Conservation (phyloP, 305 asterid genomes). For the Fraxinus paxiana region DNA sequence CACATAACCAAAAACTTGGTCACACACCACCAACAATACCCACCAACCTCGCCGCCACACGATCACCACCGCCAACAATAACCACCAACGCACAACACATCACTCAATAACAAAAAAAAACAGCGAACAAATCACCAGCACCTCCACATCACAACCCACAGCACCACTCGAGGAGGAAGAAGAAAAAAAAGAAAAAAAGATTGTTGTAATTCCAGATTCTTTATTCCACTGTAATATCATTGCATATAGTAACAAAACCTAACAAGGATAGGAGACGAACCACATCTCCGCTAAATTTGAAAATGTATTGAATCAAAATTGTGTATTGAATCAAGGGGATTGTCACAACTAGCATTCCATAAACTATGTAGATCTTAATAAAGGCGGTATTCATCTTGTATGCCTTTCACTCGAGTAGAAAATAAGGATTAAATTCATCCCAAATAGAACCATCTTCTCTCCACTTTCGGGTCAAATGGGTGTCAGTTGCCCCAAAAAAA, state of each 20-base stretch:
- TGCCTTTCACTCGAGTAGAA: constrained; percentile 53
- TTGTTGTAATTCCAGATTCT: background rate
- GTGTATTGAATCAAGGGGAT: background rate
- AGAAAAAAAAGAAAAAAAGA: too few relatives aligned
- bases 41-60: too few relatives aligned
- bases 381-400: background rate
- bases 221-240: background rate
- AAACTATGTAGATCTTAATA: background rate
- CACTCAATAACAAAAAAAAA: too few relatives aligned
- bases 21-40: too few relatives aligned
- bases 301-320: background rate
- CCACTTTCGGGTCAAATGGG: constrained; percentile 26
- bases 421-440: constrained; percentile 74
- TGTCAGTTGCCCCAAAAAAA: constrained; percentile 29
- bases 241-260: background rate
- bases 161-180: too few relatives aligned
- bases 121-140: too few relatives aligned
- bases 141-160: too few relatives aligned
- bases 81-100: too few relatives aligned
- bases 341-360: constrained; percentile 2
- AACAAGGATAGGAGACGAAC: background rate
- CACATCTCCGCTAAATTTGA: background rate
- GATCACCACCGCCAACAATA: too few relatives aligned
- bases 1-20: too few relatives aligned
- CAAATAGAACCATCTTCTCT: constrained; percentile 38